These are phyloP conservation scores for Paxillus ammoniavirescens DNA, from an alignment of 768 basidiomycete species.

Conservation along the genomic window DNA sequence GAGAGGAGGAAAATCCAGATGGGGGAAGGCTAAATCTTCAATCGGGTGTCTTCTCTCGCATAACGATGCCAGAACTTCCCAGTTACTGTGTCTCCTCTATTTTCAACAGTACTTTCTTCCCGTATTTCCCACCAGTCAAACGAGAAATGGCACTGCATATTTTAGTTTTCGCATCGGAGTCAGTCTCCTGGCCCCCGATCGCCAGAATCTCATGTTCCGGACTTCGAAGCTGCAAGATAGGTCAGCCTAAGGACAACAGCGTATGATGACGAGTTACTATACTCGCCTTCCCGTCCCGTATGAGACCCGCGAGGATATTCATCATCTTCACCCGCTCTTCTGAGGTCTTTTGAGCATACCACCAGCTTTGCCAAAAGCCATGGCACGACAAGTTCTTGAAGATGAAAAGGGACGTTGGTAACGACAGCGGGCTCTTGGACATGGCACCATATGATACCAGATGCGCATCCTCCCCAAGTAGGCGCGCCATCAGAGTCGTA, in stretches of 20 bases:
- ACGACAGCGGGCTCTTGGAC: conserved; percentile 76
- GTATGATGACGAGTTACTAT: neutral
- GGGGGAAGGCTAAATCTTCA: neutral
- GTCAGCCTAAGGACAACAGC: conserved; percentile 4
- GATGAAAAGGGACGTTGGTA: conserved; percentile 79
- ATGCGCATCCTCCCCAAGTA: conserved; percentile 66
- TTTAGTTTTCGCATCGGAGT: conserved; percentile 33
- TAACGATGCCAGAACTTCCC: no score
- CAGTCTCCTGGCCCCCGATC: conserved; percentile 41
- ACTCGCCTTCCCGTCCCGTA: conserved; percentile 52
- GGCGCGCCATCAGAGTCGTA: conserved; percentile 65
- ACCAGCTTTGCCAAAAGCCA: conserved; percentile 78
- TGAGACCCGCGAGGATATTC: conserved; percentile 48
- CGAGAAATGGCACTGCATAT: conserved; percentile 35
- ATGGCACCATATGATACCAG: conserved; percentile 89
- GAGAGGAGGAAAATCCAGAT: neutral
- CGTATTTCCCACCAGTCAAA: conserved; percentile 37
- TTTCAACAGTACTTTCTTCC: conserved; percentile 49
- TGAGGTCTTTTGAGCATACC: conserved; percentile 54
- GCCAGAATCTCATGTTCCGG: conserved; percentile 69
- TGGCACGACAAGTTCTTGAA: conserved; percentile 78
- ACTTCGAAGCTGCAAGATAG: conserved; percentile 51
- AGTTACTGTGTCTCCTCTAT: conserved; percentile 29
- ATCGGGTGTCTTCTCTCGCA: neutral
- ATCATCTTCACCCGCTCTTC: conserved; percentile 54